These are phyloP conservation scores for Marsdenia floribunda DNA, from an alignment of 257 asterid genomes.

Conservation along the genomic window DNA sequence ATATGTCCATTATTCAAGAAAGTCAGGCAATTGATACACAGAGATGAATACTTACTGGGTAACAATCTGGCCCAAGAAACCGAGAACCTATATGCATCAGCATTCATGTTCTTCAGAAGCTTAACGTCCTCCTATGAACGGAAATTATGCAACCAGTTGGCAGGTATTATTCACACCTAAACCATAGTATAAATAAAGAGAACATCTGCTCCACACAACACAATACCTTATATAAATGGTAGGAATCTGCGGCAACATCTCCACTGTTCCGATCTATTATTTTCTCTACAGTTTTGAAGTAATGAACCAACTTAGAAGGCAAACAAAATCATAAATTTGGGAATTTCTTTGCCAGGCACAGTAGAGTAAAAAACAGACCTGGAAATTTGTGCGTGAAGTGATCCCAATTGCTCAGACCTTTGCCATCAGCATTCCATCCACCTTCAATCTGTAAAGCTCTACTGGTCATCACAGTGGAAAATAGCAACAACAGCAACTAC, in stretches of 20 bases:
- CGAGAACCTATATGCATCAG: neutral
- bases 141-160: neutral
- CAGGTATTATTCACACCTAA: neutral
- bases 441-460: constrained; percentile 11
- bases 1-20: neutral
- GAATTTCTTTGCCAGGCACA: too few relatives aligned
- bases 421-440: constrained; percentile 14
- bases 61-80: constrained; percentile 2
- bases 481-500: neutral
- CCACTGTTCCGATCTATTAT: neutral
- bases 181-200: neutral
- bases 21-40: neutral
- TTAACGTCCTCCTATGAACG: neutral
- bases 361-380: neutral
- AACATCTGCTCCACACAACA: neutral
- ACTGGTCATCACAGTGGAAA: neutral
- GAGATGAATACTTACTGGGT: neutral
- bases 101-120: neutral
- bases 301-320: neutral
- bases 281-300: neutral
- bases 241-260: neutral
- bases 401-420: constrained; percentile 17
- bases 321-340: too few relatives aligned
- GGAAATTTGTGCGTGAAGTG: constrained; percentile 7
- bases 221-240: neutral